These are phyloP conservation scores for Onygenales sp. DNA, from an alignment of 2,329 filamentous ascomycete genomes.

Conservation along the genomic window DNA sequence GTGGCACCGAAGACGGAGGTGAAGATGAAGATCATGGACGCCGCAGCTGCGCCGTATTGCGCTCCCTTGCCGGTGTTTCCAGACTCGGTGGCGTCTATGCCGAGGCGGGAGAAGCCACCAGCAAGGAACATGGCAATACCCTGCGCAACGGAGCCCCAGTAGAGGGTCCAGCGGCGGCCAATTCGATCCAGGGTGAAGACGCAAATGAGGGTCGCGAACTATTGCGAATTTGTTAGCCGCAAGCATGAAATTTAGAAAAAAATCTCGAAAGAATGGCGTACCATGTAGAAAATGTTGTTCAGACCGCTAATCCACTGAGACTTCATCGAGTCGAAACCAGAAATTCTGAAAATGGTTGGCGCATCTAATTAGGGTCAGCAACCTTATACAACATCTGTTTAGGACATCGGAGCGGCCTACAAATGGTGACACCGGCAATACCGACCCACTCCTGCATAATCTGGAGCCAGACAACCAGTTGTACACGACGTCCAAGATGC, in stretches of 20 bases:
- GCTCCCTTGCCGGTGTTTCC: slow-evolving; percentile 38
- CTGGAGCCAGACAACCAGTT: slow-evolving; percentile 62
- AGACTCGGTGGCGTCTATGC: slow-evolving; percentile 39
- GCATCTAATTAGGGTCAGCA: slow-evolving; percentile 21
- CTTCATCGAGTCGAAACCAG: slow-evolving; percentile 53
- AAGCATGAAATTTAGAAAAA: neutral
- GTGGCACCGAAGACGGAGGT: slow-evolving; percentile 56
- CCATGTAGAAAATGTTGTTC: slow-evolving; percentile 49
- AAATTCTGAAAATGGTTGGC: slow-evolving; percentile 54
- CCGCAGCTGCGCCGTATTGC: slow-evolving; percentile 54
- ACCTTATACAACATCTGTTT: too few species aligned
- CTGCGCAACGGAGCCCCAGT: slow-evolving; percentile 57
- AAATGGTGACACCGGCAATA: slow-evolving; percentile 60
- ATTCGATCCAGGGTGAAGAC: slow-evolving; percentile 63
- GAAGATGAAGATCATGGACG: slow-evolving; percentile 62
- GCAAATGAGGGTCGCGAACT: slow-evolving; percentile 58
- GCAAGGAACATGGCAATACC: slow-evolving; percentile 59
- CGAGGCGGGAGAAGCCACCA: slow-evolving; percentile 51
- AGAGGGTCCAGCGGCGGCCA: slow-evolving; percentile 58
- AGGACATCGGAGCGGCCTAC: slow-evolving; percentile 15
- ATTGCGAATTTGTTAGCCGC: neutral
- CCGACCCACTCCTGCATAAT: slow-evolving; percentile 63
- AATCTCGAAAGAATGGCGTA: slow-evolving; percentile 14
- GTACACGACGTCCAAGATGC: slow-evolving; percentile 57
- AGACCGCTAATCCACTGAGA: slow-evolving; percentile 55